Base-by-base conservation (phyloP, 495 filamentous ascomycete species). In the Terfezia claveryi region DNA sequence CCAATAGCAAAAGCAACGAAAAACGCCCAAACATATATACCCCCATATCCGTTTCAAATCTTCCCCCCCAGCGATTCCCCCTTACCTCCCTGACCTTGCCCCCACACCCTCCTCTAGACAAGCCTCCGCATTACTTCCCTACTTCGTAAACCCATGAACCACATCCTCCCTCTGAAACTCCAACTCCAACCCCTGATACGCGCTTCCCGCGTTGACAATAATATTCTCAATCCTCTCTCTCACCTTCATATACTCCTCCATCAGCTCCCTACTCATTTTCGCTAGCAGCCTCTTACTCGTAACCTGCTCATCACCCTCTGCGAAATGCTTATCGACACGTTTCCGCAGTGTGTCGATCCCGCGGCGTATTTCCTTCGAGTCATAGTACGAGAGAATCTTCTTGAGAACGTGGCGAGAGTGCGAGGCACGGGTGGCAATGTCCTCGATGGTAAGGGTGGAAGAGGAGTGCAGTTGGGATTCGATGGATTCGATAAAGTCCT, bases 241-340 rank as follows among this genome's bases (percentile, higher is more conserved):
- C 4, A 83, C 77, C 51, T 81, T 74, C 44, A 77, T 75, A 66
- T 94, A 95, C 53, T 79, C 81, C 49, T 68, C 71, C 71, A 92
- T 85, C 61, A 86, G 88, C 66, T 82, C 83, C 59, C 76, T 77
- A n/a, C 83, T 67, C 52, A 96, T 86, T 67, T 82, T 80, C 37
- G 71, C 69, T 46, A 94, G 84, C 36, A 96, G 69, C 38, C 76
- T 76, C 12, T 77, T 72, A 60, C 76, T 81, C 44, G 84, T 57
- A 17, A 61, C 70, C 37, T 74, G 76, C 59, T 89, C 85, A 58
- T 88, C 85, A 5, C 79, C 84, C 49, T 91, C 85, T 23, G 83
- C 85, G 68, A 95, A 95, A 67, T 96, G 89, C 68, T 96, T 96
- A 68, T 95, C 87, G 4, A 96, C 83, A 36, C 89, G 75, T 69